phyloP scores from a whole-genome alignment of 2,329 filamentous ascomycete genomes.

The Claviceps digitariae region DNA sequence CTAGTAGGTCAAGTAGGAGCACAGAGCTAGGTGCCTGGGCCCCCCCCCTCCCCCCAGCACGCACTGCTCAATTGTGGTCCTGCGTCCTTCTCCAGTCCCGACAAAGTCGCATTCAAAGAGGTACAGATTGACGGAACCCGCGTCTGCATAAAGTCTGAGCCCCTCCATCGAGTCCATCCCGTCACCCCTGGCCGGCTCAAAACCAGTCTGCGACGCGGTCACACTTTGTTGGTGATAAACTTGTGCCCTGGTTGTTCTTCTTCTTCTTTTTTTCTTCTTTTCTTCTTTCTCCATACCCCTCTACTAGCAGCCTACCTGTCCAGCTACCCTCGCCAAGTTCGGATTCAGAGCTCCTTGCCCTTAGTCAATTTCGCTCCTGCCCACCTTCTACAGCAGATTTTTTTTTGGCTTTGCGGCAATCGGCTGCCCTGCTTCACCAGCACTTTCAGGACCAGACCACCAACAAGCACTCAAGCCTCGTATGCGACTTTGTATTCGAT shows the following conservation, averaged over 20 bases:
- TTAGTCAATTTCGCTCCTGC: not conserved
- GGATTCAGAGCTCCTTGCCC: not conserved
- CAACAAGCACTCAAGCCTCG: not conserved
- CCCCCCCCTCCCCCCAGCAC: not conserved
- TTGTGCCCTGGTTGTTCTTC: not conserved
- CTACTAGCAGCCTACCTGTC: no score
- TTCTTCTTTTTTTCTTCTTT: not conserved
- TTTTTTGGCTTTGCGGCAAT: not conserved
- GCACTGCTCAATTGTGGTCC: not conserved
- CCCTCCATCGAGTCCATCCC: slow-evolving; percentile 6
- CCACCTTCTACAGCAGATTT: not conserved
- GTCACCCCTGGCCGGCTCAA: slow-evolving; percentile 5
- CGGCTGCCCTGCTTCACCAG: not conserved
- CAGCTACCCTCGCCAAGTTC: not conserved
- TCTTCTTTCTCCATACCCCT: not conserved
- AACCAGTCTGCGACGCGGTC: not conserved
- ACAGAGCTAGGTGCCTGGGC: no score
- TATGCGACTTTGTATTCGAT: not conserved
- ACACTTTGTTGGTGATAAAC: not conserved
- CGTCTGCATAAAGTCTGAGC: slow-evolving; percentile 7
- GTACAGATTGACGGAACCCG: not conserved
- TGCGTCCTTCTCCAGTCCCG: not conserved
- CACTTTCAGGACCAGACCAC: not conserved
- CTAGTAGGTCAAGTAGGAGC: no score
- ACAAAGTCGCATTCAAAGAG: not conserved